Percentiles rank a stretch among this genome's conserved stretches.
These are phyloP conservation scores for Aspergillus taichungensis DNA, from an alignment of 495 filamentous ascomycete genomes.

Conservation along the genomic window DNA sequence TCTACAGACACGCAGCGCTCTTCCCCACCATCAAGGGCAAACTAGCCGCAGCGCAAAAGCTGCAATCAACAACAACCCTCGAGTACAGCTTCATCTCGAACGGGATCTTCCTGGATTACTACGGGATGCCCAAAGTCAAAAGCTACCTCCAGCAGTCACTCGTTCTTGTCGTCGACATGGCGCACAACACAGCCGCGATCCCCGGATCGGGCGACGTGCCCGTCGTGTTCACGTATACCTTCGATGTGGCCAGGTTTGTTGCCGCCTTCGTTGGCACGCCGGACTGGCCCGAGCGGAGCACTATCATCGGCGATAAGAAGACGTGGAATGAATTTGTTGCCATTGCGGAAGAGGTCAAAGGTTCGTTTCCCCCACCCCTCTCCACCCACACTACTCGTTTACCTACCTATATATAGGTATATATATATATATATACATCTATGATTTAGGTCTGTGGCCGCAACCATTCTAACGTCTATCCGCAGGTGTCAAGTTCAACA, in stretches of 20 bases:
- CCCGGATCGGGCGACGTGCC: conserved; percentile 29
- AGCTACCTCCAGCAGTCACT: conserved; percentile 22
- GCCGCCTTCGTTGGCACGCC: conserved; percentile 25
- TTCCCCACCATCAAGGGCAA: conserved; percentile 25
- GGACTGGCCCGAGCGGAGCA: conserved; percentile 23
- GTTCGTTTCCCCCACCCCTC: conserved; percentile 16
- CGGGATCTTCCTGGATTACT: conserved; percentile 51
- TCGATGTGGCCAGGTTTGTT: conserved; percentile 35
- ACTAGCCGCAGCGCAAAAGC: conserved; percentile 22
- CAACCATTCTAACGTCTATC: no score
- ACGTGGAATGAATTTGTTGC: conserved; percentile 29
- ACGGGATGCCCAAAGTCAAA: conserved; percentile 35
- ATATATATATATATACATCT: no score
- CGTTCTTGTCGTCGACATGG: conserved; percentile 28
- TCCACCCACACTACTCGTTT: no score
- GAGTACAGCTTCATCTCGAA: conserved; percentile 41
- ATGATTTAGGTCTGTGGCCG: no score
- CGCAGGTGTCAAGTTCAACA: conserved; percentile 29
- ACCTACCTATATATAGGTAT: neutral
- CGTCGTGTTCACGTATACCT: conserved; percentile 34
- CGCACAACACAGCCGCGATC: conserved; percentile 31
- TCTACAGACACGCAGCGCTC: conserved; percentile 7
- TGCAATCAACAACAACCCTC: conserved; percentile 22
- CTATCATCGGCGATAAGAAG: conserved; percentile 25
- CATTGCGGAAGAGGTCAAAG: conserved; percentile 27